Percentiles rank a stretch among this genome's conserved stretches.
Evolutionary conservation across 768 basidiomycete species (phyloP).

Genomic region (Amanita muscaria): DNA sequence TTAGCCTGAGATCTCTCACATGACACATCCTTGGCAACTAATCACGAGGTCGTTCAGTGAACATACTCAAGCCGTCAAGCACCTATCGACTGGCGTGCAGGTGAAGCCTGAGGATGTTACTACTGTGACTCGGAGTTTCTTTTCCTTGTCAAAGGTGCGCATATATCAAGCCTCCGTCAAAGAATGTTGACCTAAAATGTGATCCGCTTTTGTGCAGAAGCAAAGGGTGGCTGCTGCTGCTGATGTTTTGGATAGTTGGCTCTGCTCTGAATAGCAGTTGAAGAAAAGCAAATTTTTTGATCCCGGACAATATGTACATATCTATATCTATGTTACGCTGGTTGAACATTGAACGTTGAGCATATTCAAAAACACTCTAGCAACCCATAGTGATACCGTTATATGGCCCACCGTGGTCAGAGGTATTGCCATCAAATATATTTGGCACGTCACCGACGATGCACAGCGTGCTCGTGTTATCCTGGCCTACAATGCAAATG

Average conservation of each 20-base stretch:
- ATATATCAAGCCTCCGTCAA: background rate
- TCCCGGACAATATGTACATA: too few species aligned
- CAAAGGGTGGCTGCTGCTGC: constrained; percentile 81
- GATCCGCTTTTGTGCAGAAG: constrained; percentile 50
- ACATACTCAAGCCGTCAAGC: constrained; percentile 90
- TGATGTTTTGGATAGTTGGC: constrained; percentile 97
- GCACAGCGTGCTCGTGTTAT: constrained; percentile 47
- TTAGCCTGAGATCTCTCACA: too few species aligned
- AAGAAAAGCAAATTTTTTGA: constrained; percentile 98
- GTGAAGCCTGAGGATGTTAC: constrained; percentile 99
- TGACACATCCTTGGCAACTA: too few species aligned
- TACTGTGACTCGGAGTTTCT: constrained; percentile 81
- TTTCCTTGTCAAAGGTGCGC: constrained; percentile 81
- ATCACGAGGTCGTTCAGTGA: too few species aligned
- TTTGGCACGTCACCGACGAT: constrained; percentile 43
- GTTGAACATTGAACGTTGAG: too few species aligned
- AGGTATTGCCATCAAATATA: constrained; percentile 33
- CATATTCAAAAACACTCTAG: too few species aligned
- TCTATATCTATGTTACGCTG: too few species aligned
- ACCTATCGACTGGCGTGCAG: constrained; percentile 83
- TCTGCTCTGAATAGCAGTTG: constrained; percentile 91
- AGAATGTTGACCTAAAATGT: background rate
- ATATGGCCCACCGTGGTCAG: constrained; percentile 41
- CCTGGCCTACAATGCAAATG: constrained; percentile 35
- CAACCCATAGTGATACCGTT: constrained; percentile 5